phyloP scores from a whole-genome alignment of 768 basidiomycete genomes.

The Cytidiella melzeri region DNA sequence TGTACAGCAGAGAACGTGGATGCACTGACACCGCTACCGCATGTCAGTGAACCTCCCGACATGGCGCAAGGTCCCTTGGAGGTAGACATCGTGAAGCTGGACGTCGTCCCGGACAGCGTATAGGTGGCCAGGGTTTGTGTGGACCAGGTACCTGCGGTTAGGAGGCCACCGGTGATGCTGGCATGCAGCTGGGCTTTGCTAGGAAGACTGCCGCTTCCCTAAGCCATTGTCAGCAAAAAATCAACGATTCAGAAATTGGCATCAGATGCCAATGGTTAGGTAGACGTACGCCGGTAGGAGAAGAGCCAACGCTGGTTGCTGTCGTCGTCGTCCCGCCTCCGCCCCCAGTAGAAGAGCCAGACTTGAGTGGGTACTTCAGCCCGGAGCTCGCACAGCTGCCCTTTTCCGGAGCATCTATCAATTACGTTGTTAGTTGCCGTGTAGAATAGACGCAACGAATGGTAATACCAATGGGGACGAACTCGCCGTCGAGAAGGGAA shows the following conservation, averaged over 20 bases:
- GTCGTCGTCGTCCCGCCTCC: conserved; percentile 22
- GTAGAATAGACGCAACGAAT: too few species aligned
- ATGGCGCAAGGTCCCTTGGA: conserved; percentile 56
- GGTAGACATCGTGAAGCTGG: conserved; percentile 51
- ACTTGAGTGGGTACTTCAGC: conserved; percentile 57
- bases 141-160: conserved; percentile 53
- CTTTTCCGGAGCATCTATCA: conserved; percentile 41
- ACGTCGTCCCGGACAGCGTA: conserved; percentile 39
- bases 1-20: conserved; percentile 50
- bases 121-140: conserved; percentile 55
- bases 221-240: not conserved
- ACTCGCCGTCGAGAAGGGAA: conserved; percentile 60
- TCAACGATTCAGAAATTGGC: not conserved
- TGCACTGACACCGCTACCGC: conserved; percentile 42
- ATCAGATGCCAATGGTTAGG: not conserved
- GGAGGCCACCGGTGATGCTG: conserved; percentile 41
- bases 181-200: conserved; percentile 42
- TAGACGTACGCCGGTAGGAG: not conserved
- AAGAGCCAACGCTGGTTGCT: conserved; percentile 10
- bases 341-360: conserved; percentile 23
- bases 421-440: too few species aligned
- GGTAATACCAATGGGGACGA: conserved; percentile 55
- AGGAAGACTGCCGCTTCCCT: conserved; percentile 28
- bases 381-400: conserved; percentile 51
- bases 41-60: conserved; percentile 37